Base-by-base conservation (phyloP, 1,139 yeast genomes). In the Lizanozyma gosingica region DNA sequence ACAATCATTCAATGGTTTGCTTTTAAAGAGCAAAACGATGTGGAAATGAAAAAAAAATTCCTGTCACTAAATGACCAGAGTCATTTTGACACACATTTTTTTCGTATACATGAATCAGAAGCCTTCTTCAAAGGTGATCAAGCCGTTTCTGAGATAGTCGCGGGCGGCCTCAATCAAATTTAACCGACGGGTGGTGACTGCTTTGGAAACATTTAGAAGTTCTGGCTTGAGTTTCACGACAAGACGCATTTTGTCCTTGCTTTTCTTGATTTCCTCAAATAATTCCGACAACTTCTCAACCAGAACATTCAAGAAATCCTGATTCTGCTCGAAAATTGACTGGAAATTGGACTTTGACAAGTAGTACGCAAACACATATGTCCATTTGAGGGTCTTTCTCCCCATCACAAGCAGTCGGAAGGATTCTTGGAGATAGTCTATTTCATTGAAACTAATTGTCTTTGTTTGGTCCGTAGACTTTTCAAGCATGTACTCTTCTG, bases 381-480 rank as follows among this genome's bases (percentile, higher is more conserved):
- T 80, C 97, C 97, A 92, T 61, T 87, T 85, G 40, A 92, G 65
- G 2, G 90, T 78, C 38, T 80, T 79, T 43, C 97, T 69, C 2
- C 95, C 86, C 42, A 72, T 74, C 34, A 81, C 68, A 41, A 88
- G 63, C 1, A 76, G 73, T 37, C 71, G 69, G 42, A 83, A 80
- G 37, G 92, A 80, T 45, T 83, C 94, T 6, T 80, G 75, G 40
- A 88, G 68, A 55, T 84, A 90, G 53, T 86, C 94, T 1, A 88
- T 83, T 53, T 90, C 97, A 43, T 85, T 85, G 95, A 96, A 88
- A 2, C 94, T 82, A 44, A 86, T 71, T 3, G 79, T 78, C 4
- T 39, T 40, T 15, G 41, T 39, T 3, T 36, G 36, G 14, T 38
- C 40, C 6, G 18, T 4, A 3, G 69, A 63, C 3, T 70, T 71